Evolutionary conservation across 2,329 filamentous ascomycete species (phyloP).

Genomic region (Fusarium miscanthi): DNA sequence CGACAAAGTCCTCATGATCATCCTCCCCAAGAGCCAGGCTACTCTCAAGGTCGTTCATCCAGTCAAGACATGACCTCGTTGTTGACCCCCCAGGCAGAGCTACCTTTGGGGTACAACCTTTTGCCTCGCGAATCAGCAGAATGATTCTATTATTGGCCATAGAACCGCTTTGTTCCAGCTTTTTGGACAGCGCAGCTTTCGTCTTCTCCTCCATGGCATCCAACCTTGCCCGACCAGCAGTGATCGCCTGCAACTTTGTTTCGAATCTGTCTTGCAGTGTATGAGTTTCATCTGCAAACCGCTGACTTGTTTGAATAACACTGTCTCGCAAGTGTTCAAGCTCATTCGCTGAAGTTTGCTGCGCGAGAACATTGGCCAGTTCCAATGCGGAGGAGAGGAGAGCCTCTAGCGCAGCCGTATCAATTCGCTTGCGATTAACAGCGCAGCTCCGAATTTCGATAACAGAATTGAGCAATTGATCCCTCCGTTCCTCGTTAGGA

Average conservation of each 20-base stretch:
- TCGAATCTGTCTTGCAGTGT: accelerated
- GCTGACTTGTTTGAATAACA: accelerated
- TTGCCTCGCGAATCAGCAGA: neutral
- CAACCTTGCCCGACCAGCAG: neutral
- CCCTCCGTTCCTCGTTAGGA: accelerated
- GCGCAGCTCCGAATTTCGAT: neutral
- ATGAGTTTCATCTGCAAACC: neutral
- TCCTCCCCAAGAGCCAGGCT: neutral
- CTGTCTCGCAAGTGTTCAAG: accelerated
- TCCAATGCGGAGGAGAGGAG: neutral
- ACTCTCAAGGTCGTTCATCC: constrained; percentile 1
- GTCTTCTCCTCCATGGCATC: neutral
- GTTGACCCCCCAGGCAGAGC: neutral
- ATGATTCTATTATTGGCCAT: neutral
- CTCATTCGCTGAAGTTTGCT: accelerated
- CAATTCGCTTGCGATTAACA: neutral
- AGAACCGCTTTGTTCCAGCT: neutral
- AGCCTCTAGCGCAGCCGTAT: accelerated
- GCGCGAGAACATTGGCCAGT: accelerated
- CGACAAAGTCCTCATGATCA: accelerated
- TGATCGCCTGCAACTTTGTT: neutral
- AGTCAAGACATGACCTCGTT: neutral
- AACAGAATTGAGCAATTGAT: accelerated
- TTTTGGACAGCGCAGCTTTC: accelerated
- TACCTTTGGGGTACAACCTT: neutral